Evolutionary conservation across 176 grass and related monocot species (phyloP), one percentile per base, ranked within the genome.

Genomic region (Oryza punctata): DNA sequence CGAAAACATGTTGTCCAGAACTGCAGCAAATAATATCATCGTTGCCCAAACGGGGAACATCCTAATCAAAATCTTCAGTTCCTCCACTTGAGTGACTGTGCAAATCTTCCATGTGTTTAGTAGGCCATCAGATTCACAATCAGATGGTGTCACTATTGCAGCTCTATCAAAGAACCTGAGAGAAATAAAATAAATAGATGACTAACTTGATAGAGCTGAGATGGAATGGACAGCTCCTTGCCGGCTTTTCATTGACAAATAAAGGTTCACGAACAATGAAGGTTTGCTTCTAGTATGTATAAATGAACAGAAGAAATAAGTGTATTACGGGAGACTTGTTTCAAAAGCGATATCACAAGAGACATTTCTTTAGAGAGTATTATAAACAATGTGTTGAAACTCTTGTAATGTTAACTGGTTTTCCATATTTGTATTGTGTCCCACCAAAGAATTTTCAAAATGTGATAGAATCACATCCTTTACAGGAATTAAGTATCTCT

Each of bases 11-110:
- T 90, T 85, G 77, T 72, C 85, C 61, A 86, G 67, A 38, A 86
- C 91, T 77, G 91, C 73, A 3, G 70, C 10, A 81, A 77, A 94
- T 3, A 90, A 78, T 63, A 86, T 59, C 54, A 79, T 86, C 73
- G 65, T 85, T 16, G 79, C 19, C 91, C 91, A 94, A 21, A 94
- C 57, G 21, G 88, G 91, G 37, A 94, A 44, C 88, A 94, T 86
- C 25, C 88, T 82, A 11, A 94, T 73, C 7, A 94, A 47, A 72
- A 90, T 83, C 70, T 94, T 94, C 38, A 94, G 77, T 67, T 94
- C 88, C 84, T 93, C 91, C 12, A 88, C 91, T 66, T 94, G 85
- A 82, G 85, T 94, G 59, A 94, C 82, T 6, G 88, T 94, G 44
- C 91, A 94, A 12, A 88, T 85, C 63, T 45, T 75, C 82, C 76